Percentiles rank a stretch among this genome's conserved stretches.
These are phyloP conservation scores for Aspergillus mulundensis DNA, from an alignment of 495 filamentous ascomycete genomes.

Conservation along the genomic window DNA sequence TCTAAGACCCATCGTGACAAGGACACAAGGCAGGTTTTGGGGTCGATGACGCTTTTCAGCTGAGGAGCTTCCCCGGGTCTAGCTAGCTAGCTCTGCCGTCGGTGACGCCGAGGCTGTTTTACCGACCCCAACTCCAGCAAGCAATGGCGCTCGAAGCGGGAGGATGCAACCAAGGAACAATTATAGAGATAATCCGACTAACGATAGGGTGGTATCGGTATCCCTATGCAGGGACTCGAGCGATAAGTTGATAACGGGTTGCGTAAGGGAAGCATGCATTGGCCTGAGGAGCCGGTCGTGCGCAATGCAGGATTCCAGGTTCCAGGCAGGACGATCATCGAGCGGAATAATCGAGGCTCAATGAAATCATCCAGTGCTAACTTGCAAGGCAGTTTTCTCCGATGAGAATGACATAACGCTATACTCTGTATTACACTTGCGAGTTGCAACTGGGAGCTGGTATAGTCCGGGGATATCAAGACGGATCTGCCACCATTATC, in stretches of 20 bases:
- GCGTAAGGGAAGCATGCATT: not conserved
- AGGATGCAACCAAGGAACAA: not conserved
- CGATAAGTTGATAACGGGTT: not conserved
- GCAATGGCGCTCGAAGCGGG: not conserved
- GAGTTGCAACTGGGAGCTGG: not conserved
- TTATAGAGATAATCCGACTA: not conserved
- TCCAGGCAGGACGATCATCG: constrained; percentile 6
- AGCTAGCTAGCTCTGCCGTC: constrained; percentile 7
- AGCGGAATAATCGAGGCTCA: not conserved
- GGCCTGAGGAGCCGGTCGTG: not conserved
- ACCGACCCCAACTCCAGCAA: not conserved
- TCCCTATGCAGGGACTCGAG: constrained; percentile 6
- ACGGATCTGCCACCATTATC: not conserved
- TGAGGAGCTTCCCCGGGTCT: not conserved
- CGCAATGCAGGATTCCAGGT: constrained; percentile 12
- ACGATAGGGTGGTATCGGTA: not conserved
- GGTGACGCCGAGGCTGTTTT: not conserved
- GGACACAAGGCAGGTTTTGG: not conserved
- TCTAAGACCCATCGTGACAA: not conserved
- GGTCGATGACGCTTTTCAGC: not conserved
- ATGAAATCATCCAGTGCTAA: constrained; percentile 6
- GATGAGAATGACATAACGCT: not conserved
- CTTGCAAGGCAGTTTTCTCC: not conserved
- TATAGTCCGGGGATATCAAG: not conserved
- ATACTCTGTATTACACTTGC: too few species aligned